These are phyloP conservation scores for Tephrocybe sp. DNA, from an alignment of 768 basidiomycete genomes.

Conservation along the genomic window DNA sequence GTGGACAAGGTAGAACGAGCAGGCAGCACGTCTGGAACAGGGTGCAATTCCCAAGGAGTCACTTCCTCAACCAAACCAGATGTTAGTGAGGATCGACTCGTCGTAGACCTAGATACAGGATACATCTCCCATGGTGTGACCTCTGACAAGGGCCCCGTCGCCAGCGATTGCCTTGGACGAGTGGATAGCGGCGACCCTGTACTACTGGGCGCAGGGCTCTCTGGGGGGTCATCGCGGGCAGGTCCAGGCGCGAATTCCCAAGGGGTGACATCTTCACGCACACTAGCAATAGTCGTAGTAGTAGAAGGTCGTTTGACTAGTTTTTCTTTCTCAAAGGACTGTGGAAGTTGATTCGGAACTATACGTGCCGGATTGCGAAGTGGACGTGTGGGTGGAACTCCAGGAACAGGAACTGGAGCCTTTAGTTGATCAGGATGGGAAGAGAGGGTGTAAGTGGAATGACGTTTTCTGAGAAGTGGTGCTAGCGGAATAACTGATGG, in stretches of 20 bases:
- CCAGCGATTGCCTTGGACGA: constrained; percentile 9
- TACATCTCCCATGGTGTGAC: constrained; percentile 29
- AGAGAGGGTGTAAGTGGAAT: constrained; percentile 25
- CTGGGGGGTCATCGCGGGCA: constrained; percentile 3
- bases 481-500: neutral
- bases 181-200: constrained; percentile 12
- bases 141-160: constrained; percentile 24
- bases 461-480: constrained; percentile 29
- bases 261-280: constrained; percentile 27
- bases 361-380: constrained; percentile 31
- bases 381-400: constrained; percentile 25
- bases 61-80: constrained; percentile 26
- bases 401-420: constrained; percentile 19
- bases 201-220: constrained; percentile 2
- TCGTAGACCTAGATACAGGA: constrained; percentile 14
- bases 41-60: constrained; percentile 29
- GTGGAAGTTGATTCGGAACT: neutral
- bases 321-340: constrained; percentile 9
- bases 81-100: constrained; percentile 20
- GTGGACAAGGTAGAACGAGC: constrained; percentile 22
- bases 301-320: constrained; percentile 22
- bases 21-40: constrained; percentile 20
- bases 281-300: constrained; percentile 22
- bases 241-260: constrained; percentile 32
- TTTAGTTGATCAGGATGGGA: constrained; percentile 18